Conservation (phyloP, 768 basidiomycete genomes). For the Suillus subaureus region DNA sequence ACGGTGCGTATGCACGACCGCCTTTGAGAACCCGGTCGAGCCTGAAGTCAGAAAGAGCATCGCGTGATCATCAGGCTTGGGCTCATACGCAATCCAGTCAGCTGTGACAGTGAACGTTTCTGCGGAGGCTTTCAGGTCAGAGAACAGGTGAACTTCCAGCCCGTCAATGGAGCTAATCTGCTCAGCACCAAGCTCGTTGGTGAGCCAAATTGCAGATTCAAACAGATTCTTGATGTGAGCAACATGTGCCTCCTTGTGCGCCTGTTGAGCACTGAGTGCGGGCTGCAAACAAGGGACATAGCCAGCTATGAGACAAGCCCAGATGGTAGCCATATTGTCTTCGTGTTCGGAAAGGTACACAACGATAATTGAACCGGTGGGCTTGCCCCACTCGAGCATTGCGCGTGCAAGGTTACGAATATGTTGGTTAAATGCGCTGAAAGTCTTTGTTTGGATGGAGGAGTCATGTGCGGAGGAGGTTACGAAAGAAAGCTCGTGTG, state of each 20-base stretch:
- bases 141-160: slow-evolving; percentile 27
- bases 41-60: slow-evolving; percentile 44
- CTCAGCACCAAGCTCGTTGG: slow-evolving; percentile 29
- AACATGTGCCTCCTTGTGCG: slow-evolving; percentile 32
- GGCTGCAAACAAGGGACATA: slow-evolving; percentile 35
- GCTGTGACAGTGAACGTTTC: slow-evolving; percentile 3
- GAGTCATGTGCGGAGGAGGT: slow-evolving; percentile 33
- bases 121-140: slow-evolving; percentile 23
- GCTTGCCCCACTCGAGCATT: slow-evolving; percentile 25
- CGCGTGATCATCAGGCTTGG: slow-evolving; percentile 31
- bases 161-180: slow-evolving; percentile 25
- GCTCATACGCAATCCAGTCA: slow-evolving; percentile 21
- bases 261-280: slow-evolving; percentile 34
- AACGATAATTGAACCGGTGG: slow-evolving; percentile 27
- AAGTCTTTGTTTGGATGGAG: slow-evolving; percentile 28
- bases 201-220: slow-evolving; percentile 33
- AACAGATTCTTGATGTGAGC: slow-evolving; percentile 32
- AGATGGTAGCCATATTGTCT: slow-evolving; percentile 35
- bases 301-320: slow-evolving; percentile 35
- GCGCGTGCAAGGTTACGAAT: slow-evolving; percentile 22
- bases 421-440: slow-evolving; percentile 20
- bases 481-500: slow-evolving; percentile 27
- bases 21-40: slow-evolving; percentile 48
- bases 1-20: slow-evolving; percentile 40
- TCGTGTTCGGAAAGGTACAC: slow-evolving; percentile 34